These are phyloP conservation scores for Eleusine coracana DNA, from an alignment of 176 grass and related monocot species.

Conservation along the genomic window DNA sequence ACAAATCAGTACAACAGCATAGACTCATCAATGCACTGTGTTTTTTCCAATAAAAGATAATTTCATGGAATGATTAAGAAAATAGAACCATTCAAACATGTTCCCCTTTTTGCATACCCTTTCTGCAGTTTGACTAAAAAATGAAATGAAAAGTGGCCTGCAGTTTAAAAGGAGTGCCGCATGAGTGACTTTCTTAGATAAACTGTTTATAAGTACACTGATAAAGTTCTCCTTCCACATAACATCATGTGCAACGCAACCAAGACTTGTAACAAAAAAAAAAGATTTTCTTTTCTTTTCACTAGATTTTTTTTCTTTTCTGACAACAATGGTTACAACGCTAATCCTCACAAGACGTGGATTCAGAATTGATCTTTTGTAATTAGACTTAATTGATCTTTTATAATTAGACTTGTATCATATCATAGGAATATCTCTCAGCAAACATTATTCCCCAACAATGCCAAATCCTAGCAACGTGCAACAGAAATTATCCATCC, in stretches of 20 bases:
- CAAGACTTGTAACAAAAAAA: constrained; percentile 11
- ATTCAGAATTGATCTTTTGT: background rate
- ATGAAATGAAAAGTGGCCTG: constrained; percentile 31
- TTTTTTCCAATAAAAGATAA: constrained; percentile 22
- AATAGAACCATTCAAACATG: constrained; percentile 48
- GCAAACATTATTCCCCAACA: background rate
- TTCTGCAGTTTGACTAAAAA: constrained; percentile 47
- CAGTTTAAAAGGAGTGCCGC: constrained; percentile 36
- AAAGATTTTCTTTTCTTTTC: background rate
- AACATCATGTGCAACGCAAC: constrained; percentile 52
- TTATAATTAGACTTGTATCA: background rate
- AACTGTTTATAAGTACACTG: constrained; percentile 40
- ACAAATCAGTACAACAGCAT: background rate
- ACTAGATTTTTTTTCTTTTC: background rate
- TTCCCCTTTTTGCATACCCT: constrained; percentile 33
- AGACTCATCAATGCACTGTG: background rate
- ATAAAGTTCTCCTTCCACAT: constrained; percentile 35
- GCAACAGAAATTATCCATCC: constrained; percentile 23
- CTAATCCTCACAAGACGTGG: background rate
- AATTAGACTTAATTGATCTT: background rate
- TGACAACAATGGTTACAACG: background rate
- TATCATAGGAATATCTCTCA: background rate
- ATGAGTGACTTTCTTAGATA: constrained; percentile 48
- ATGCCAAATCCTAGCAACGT: constrained; percentile 25
- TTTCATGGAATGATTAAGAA: constrained; percentile 38